A percentile compares a stretch with the other conserved stretches of the same genome.
phyloP scores from a whole-genome alignment of 164 flowering plant species.

The Vitis rupestris region DNA sequence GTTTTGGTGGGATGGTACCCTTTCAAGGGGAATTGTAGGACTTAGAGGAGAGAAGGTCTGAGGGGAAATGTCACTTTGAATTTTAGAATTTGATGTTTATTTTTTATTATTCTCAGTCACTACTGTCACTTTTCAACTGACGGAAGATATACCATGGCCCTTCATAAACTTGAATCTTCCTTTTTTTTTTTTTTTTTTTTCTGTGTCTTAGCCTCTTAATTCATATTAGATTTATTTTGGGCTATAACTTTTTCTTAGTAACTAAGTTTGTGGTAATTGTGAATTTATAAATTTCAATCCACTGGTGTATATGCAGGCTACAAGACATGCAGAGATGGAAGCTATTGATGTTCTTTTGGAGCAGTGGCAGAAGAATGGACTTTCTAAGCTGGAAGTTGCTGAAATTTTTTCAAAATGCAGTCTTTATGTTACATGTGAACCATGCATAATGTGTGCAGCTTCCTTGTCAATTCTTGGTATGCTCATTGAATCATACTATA shows the following conservation, averaged over 20 bases:
- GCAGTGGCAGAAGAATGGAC: slow-evolving; percentile 60
- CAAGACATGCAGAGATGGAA: slow-evolving; percentile 98
- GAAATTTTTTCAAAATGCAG: slow-evolving; percentile 56
- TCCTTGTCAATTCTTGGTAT: slow-evolving; percentile 84
- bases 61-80: no score
- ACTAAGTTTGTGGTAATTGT: neutral
- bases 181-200: neutral
- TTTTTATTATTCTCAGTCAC: no score
- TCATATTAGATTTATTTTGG: no score
- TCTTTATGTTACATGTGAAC: slow-evolving; percentile 97
- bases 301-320: slow-evolving; percentile 48
- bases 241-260: neutral
- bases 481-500: slow-evolving; percentile 6
- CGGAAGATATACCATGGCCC: no score
- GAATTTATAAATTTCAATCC: neutral
- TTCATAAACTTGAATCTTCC: neutral
- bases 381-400: slow-evolving; percentile 57
- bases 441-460: slow-evolving; percentile 96
- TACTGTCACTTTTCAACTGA: no score
- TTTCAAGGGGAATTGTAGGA: no score
- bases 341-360: slow-evolving; percentile 77
- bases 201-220: no score
- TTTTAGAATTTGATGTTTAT: no score
- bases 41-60: no score
- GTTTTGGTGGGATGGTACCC: no score